Evolutionary conservation across 495 filamentous ascomycete species (phyloP).

Genomic region (Neurospora sp.): DNA sequence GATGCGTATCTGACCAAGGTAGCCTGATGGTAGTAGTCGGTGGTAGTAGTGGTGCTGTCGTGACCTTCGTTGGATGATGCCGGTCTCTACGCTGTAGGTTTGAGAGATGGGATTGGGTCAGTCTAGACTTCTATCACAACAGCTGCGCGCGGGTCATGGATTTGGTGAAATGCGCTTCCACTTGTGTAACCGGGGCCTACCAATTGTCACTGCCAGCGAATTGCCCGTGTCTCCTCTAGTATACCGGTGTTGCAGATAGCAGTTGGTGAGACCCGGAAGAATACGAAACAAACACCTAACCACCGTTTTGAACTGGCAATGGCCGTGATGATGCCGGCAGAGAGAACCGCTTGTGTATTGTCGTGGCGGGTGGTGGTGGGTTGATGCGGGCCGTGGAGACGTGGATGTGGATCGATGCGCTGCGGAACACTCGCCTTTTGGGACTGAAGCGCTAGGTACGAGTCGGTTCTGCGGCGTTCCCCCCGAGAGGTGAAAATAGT

Average conservation of each 20-base stretch:
- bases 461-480: background rate
- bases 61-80: background rate
- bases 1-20: background rate
- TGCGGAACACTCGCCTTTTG: background rate
- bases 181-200: background rate
- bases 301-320: background rate
- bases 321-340: background rate
- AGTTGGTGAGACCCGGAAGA: background rate
- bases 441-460: background rate
- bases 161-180: background rate
- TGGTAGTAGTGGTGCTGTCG: background rate
- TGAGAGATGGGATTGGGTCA: background rate
- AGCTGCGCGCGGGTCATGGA: background rate
- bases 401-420: background rate
- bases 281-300: background rate
- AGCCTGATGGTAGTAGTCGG: background rate
- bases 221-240: background rate
- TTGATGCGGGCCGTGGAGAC: background rate
- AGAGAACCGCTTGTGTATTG: background rate
- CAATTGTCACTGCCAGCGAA: background rate
- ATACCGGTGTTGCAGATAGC: background rate
- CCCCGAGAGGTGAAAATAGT: background rate
- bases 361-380: background rate
- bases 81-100: background rate
- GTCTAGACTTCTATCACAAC: background rate